Conservation (phyloP, 306 rosid genomes). For the Amphicarpaea edgeworthii region DNA sequence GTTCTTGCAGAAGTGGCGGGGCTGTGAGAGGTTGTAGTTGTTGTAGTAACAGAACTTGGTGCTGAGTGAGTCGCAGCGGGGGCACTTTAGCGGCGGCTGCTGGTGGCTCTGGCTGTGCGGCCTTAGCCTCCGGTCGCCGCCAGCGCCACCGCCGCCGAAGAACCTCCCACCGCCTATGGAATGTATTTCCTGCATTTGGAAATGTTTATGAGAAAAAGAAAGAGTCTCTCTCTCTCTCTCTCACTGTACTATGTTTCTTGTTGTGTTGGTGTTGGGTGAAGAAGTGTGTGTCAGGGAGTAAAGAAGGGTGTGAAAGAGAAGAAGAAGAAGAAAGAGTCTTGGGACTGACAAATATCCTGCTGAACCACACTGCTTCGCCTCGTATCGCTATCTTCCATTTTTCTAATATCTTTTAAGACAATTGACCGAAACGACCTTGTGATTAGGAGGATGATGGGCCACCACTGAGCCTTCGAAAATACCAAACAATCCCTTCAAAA, state of each 20-base stretch:
- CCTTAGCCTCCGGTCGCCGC: slow-evolving; percentile 62
- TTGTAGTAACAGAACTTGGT: slow-evolving; percentile 95
- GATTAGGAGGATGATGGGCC: neutral
- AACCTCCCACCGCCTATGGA: slow-evolving; percentile 57
- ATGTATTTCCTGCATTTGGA: slow-evolving; percentile 73
- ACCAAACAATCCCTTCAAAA: neutral
- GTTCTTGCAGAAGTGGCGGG: slow-evolving; percentile 91
- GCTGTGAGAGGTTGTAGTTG: slow-evolving; percentile 94
- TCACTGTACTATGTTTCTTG: neutral
- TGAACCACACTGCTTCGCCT: neutral
- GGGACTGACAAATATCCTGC: slow-evolving; percentile 40
- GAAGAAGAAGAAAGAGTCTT: neutral
- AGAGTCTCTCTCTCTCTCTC: too few species aligned
- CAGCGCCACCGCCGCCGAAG: slow-evolving; percentile 62
- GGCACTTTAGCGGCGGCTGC: slow-evolving; percentile 77
- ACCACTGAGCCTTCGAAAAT: neutral
- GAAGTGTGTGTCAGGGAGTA: neutral
- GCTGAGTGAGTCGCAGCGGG: slow-evolving; percentile 83
- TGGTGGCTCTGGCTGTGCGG: slow-evolving; percentile 48
- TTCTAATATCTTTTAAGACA: neutral
- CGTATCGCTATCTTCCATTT: slow-evolving; percentile 22
- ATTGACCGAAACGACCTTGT: slow-evolving; percentile 12
- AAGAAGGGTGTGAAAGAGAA: neutral
- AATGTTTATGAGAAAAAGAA: neutral
- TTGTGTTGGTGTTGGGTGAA: neutral